These are phyloP conservation scores for Sugiyamaella mastotermitis DNA, from an alignment of 805 yeast species.

Conservation along the genomic window DNA sequence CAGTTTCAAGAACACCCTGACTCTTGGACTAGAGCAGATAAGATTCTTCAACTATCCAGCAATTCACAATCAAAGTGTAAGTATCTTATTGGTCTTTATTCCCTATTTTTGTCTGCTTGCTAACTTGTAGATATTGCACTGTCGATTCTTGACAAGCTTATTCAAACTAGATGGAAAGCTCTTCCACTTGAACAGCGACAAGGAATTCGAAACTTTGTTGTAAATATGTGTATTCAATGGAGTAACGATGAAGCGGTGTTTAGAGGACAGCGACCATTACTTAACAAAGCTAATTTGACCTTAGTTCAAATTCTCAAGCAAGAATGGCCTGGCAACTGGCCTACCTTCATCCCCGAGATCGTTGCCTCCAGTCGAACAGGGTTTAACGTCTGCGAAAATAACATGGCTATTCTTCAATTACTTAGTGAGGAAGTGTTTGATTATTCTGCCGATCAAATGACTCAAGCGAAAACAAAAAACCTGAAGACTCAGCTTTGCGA, in stretches of 20 bases:
- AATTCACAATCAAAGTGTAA: constrained; percentile 78
- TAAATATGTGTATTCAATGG: constrained; percentile 86
- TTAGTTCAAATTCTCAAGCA: constrained; percentile 91
- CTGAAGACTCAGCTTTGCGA: constrained; percentile 79
- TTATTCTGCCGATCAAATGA: constrained; percentile 91
- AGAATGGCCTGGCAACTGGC: constrained; percentile 99
- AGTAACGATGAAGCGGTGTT: constrained; percentile 78
- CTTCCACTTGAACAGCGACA: constrained; percentile 82
- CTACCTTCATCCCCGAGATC: constrained; percentile 89
- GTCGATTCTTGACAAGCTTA: constrained; percentile 81
- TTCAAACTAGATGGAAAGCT: constrained; percentile 89
- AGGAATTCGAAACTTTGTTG: constrained; percentile 91
- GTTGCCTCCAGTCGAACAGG: constrained; percentile 78
- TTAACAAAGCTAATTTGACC: constrained; percentile 89
- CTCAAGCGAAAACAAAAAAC: constrained; percentile 85
- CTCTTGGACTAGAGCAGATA: constrained; percentile 92
- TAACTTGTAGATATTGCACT: constrained; percentile 61
- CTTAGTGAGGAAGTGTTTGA: constrained; percentile 95
- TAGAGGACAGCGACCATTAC: constrained; percentile 67
- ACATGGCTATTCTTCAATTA: constrained; percentile 85
- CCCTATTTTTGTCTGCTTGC: too few species aligned
- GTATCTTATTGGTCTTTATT: constrained; percentile 6
- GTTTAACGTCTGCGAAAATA: constrained; percentile 93
- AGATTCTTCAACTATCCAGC: constrained; percentile 68
- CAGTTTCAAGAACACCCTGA: constrained; percentile 89